phyloP scores from a whole-genome alignment of 441 rosid species.

The Populus hybrid region DNA sequence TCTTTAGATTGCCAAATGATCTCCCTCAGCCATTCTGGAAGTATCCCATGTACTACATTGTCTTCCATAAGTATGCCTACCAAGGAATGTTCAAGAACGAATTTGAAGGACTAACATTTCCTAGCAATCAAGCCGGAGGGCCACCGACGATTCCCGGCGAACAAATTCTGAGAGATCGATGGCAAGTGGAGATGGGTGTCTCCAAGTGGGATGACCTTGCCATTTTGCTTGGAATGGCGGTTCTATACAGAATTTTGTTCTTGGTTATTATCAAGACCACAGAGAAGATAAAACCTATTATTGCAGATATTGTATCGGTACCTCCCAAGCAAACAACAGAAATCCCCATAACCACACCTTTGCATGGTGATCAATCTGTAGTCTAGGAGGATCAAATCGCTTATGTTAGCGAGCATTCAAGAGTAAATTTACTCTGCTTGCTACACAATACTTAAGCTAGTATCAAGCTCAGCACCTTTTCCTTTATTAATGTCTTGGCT shows the following conservation, averaged over 20 bases:
- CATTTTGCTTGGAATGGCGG: conserved; percentile 42
- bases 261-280: conserved; percentile 26
- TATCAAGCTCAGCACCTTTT: background rate
- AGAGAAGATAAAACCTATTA: conserved; percentile 33
- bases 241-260: conserved; percentile 36
- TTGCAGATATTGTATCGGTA: background rate
- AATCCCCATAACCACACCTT: conserved; percentile 12
- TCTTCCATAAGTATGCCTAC: no score
- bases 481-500: background rate
- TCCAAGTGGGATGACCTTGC: conserved; percentile 57
- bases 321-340: conserved; percentile 8
- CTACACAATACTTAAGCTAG: background rate
- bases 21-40: no score
- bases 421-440: background rate
- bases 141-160: conserved; percentile 18
- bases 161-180: conserved; percentile 29
- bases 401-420: background rate
- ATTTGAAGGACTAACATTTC: conserved; percentile 41
- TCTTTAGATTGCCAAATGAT: no score
- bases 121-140: conserved; percentile 8
- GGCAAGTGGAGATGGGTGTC: conserved; percentile 40
- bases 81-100: conserved; percentile 27
- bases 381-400: background rate
- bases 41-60: no score
- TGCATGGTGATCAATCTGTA: background rate